Percentiles rank a stretch among this genome's conserved stretches.
Conservation (phyloP, 2,329 filamentous ascomycete genomes). For the Lachnellula suecica region DNA sequence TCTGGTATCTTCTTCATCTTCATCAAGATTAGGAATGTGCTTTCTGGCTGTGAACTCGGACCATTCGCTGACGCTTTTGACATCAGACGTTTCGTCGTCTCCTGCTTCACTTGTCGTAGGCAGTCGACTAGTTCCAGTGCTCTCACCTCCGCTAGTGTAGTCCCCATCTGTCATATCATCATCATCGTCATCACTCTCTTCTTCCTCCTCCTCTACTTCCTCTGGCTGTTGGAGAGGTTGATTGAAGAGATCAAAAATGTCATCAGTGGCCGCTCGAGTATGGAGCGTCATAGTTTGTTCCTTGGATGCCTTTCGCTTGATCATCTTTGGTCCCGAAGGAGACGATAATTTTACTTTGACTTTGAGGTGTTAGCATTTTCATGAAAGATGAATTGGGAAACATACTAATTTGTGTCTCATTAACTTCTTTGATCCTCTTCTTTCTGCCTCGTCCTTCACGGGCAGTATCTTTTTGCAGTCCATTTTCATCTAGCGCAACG, state of each 20-base stretch:
- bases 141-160: constrained; percentile 85
- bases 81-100: constrained; percentile 58
- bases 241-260: constrained; percentile 97
- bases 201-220: constrained; percentile 40
- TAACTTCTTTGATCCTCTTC: constrained; percentile 80
- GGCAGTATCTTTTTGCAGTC: constrained; percentile 45
- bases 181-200: constrained; percentile 62
- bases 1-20: constrained; percentile 38
- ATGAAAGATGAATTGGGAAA: constrained; percentile 16
- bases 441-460: constrained; percentile 57
- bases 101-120: constrained; percentile 65
- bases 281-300: constrained; percentile 99
- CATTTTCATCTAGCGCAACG: constrained; percentile 58
- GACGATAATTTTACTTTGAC: constrained; percentile 94
- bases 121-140: constrained; percentile 73
- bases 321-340: constrained; percentile 79
- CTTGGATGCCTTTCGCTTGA: constrained; percentile 59
- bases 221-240: constrained; percentile 61
- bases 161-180: constrained; percentile 64
- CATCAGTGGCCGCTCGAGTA: constrained; percentile 90
- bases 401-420: constrained; percentile 90
- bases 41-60: constrained; percentile 80
- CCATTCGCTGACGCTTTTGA: constrained; percentile 75
- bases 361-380: constrained; percentile 40
- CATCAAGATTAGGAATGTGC: constrained; percentile 56